Evolutionary conservation across 306 rosid species (phyloP).

Genomic region (Neltuma alba): DNA sequence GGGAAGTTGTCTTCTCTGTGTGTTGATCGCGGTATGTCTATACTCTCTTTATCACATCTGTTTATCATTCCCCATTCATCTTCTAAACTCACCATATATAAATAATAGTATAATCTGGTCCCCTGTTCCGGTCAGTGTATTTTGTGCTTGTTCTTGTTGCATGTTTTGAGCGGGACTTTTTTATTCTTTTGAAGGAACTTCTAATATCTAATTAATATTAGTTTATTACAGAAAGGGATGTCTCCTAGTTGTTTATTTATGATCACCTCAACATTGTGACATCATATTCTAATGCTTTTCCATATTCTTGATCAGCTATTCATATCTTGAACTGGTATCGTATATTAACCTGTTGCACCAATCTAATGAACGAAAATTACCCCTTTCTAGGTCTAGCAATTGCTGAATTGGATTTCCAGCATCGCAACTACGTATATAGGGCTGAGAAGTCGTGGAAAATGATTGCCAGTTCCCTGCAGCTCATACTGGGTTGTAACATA

Average conservation of each 20-base stretch:
- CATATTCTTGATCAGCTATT: constrained; percentile 1
- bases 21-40: constrained; percentile 52
- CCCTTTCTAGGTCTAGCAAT: constrained; percentile 65
- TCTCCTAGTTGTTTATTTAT: neutral
- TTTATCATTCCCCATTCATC: constrained; percentile 10
- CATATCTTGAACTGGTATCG: neutral
- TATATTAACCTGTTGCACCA: neutral
- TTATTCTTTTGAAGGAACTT: constrained; percentile 25
- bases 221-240: neutral
- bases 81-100: constrained; percentile 3
- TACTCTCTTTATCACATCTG: constrained; percentile 12
- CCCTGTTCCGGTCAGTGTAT: constrained; percentile 15
- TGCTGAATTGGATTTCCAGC: constrained; percentile 75
- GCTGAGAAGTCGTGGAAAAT: constrained; percentile 85
- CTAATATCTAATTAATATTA: neutral
- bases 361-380: constrained; percentile 5
- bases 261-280: neutral
- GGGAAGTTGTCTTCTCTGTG: constrained; percentile 73
- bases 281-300: constrained; percentile 7
- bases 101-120: neutral
- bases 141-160: neutral
- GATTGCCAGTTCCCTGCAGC: constrained; percentile 71
- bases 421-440: constrained; percentile 51
- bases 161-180: neutral
- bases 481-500: constrained; percentile 63